These are phyloP conservation scores for Didymella arachidicola DNA, from an alignment of 2,329 filamentous ascomycete genomes.

Conservation along the genomic window DNA sequence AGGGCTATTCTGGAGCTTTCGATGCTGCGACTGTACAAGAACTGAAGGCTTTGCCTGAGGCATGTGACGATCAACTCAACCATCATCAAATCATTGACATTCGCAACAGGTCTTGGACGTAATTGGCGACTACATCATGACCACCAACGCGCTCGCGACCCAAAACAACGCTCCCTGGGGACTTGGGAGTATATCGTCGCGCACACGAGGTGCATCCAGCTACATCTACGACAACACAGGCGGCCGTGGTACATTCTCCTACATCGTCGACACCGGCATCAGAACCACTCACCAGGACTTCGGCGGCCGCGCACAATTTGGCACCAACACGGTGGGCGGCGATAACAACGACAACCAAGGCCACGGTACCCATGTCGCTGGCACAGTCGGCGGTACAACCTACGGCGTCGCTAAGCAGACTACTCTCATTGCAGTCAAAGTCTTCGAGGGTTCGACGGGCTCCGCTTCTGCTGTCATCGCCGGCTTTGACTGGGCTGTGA, in stretches of 20 bases:
- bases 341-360: slow-evolving; percentile 37
- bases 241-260: slow-evolving; percentile 49
- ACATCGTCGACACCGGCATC: slow-evolving; percentile 73
- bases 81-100: not conserved
- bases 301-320: slow-evolving; percentile 39
- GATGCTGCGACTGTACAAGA: slow-evolving; percentile 42
- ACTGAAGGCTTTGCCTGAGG: slow-evolving; percentile 40
- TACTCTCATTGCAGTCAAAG: slow-evolving; percentile 48
- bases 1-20: slow-evolving; percentile 44
- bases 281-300: slow-evolving; percentile 58
- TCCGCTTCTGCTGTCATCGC: slow-evolving; percentile 37
- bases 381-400: slow-evolving; percentile 39
- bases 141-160: slow-evolving; percentile 29
- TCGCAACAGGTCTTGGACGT: slow-evolving; percentile 33
- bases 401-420: slow-evolving; percentile 48
- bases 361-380: slow-evolving; percentile 48
- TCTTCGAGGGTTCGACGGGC: slow-evolving; percentile 35
- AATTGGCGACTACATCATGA: slow-evolving; percentile 41
- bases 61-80: slow-evolving; percentile 3
- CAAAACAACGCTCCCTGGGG: slow-evolving; percentile 40
- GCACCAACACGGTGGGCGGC: slow-evolving; percentile 38
- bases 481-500: slow-evolving; percentile 46
- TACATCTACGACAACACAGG: slow-evolving; percentile 41
- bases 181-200: slow-evolving; percentile 42
- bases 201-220: slow-evolving; percentile 23